Evolutionary conservation across 108 stramenopile species (phyloP).

Genomic region (Cylindrotheca closterium): DNA sequence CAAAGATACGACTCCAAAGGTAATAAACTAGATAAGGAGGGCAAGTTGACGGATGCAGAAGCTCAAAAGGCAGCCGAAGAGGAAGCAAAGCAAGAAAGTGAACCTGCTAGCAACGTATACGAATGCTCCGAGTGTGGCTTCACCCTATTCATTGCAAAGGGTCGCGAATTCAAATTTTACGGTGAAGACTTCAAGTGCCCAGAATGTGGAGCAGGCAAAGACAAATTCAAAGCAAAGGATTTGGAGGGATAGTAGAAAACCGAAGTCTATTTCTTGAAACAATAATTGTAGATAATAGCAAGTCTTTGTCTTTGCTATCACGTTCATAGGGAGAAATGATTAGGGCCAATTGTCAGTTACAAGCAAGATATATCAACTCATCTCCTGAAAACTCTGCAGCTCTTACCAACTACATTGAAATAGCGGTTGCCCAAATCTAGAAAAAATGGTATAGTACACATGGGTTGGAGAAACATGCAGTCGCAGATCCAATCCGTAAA

Average conservation of each 20-base stretch:
- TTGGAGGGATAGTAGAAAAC: constrained; percentile 13
- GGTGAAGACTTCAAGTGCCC: constrained; percentile 82
- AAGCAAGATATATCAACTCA: too few species aligned
- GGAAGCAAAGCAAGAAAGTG: constrained; percentile 30
- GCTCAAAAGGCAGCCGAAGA: constrained; percentile 29
- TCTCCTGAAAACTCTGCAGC: too few species aligned
- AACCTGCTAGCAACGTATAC: constrained; percentile 43
- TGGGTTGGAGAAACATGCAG: too few species aligned
- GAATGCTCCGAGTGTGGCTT: constrained; percentile 86
- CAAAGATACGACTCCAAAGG: constrained; percentile 56
- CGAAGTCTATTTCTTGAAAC: not conserved
- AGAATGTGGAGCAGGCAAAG: constrained; percentile 82
- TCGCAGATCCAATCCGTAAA: too few species aligned
- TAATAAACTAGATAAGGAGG: constrained; percentile 46
- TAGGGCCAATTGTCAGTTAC: too few species aligned
- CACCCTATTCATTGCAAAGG: constrained; percentile 87
- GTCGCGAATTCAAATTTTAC: constrained; percentile 88
- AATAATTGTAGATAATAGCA: not conserved
- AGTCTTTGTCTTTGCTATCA: too few species aligned
- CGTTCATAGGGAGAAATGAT: too few species aligned
- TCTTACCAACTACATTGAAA: too few species aligned
- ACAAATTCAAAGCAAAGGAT: constrained; percentile 48
- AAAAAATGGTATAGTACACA: too few species aligned
- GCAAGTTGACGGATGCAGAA: constrained; percentile 53
- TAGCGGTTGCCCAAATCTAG: too few species aligned